These are phyloP conservation scores for Malassezia obtusa DNA, from an alignment of 1,284 basidiomycete species.

Conservation along the genomic window DNA sequence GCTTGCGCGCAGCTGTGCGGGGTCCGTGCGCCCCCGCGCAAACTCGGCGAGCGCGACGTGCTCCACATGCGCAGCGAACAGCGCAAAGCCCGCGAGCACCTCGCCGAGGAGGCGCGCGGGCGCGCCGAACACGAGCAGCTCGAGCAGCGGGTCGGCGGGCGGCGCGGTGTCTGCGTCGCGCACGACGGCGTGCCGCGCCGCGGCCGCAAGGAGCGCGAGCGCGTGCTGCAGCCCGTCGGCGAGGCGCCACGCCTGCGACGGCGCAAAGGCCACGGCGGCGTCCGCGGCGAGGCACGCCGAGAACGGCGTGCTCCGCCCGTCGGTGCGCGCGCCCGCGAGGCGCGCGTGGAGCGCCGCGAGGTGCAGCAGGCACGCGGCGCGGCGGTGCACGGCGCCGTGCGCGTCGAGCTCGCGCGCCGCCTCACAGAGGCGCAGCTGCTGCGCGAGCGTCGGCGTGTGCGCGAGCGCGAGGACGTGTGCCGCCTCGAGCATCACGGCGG, in stretches of 20 bases:
- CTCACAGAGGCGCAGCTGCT: not conserved
- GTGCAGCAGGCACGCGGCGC: not conserved
- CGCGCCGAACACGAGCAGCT: not conserved
- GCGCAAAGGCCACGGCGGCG: not conserved
- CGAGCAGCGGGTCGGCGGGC: not conserved
- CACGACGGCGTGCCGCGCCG: not conserved
- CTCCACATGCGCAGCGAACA: not conserved
- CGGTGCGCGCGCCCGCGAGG: slow-evolving; percentile 4
- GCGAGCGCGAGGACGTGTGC: not conserved
- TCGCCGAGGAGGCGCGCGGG: not conserved
- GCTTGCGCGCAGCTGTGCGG: not conserved
- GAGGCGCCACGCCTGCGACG: not conserved
- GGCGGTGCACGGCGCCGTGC: not conserved
- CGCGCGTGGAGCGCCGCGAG: not conserved
- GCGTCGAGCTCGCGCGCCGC: not conserved
- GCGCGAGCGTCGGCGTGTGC: not conserved
- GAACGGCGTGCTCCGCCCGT: not conserved
- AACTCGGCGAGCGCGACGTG: not conserved
- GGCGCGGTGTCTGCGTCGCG: not conserved
- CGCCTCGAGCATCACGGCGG: not conserved
- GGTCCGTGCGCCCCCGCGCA: not conserved
- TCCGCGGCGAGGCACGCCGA: not conserved
- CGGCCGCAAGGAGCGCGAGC: not conserved
- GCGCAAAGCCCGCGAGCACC: not conserved
- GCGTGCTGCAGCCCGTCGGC: not conserved